Base-by-base conservation (phyloP, 1,139 yeast species). In the Torulaspora globosa region DNA sequence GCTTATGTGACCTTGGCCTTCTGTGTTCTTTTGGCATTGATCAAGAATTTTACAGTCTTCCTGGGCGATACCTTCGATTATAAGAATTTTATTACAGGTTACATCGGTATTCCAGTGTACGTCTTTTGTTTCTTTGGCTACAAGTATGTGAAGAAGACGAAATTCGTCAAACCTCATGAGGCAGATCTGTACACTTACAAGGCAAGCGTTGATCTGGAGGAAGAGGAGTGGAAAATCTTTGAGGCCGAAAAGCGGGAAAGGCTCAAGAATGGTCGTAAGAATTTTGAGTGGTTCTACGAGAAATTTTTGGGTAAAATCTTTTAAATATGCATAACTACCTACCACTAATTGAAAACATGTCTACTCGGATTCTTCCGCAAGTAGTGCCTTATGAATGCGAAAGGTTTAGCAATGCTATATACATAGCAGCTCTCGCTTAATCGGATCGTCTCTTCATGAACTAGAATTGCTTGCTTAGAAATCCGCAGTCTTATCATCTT, bases 21-120 rank as follows among this genome's bases (percentile, higher is more conserved):
- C 54, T 82, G 89, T 68, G 51, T 69, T 42, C 41, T 84, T 45
- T 72, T 85, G 53, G 74, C 82, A n/a, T 59, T 84, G 44, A 76
- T 82, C 62, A 84, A 85, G 69, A 84, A 84, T 65, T 84, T 83
- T 65, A 81, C 88, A 1, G 89, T 79, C 3, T 83, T 84, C 68
- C 69, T 84, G 57, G 68, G 69, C 44, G 61, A 67, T 44, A 63
- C 63, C 2, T 81, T 81, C 65, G 77, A 73, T 60, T 80, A 76
- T 69, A 79, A 74, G 68, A 69, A 71, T 28, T 84, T 84, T 60
- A 81, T 84, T 59, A 83, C 92, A 33, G 89, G 90, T 40, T 84
- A 84, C 70, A 82, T 84, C 61, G 86, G 86, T 41, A 72, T 84
- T 47, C 92, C 92, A 27, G 79, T 82, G 23, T 84, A 76, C 57